phyloP scores from a whole-genome alignment of 352 stramenopile genomes.

The Aphanomyces astaci region DNA sequence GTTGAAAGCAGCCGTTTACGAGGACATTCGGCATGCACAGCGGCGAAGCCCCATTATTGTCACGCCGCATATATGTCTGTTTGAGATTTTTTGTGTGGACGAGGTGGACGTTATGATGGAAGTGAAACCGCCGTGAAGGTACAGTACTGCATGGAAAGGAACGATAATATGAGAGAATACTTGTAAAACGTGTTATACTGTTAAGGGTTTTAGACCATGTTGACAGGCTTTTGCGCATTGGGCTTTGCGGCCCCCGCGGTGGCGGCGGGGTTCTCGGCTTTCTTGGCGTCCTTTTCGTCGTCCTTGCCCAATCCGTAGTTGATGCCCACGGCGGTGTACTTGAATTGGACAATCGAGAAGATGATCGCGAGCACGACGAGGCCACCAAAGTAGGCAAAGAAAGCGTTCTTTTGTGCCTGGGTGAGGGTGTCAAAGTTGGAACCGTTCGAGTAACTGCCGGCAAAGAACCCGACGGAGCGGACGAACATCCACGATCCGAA shows the following conservation, averaged over 20 bases:
- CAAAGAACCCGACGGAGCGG: constrained; percentile 59
- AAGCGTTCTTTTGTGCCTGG: constrained; percentile 40
- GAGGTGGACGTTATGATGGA: no score
- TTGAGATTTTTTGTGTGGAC: neutral
- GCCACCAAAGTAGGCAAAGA: constrained; percentile 53
- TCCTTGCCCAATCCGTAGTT: constrained; percentile 29
- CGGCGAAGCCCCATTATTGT: neutral
- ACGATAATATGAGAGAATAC: neutral
- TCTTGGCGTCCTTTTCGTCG: constrained; percentile 15
- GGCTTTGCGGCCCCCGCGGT: constrained; percentile 1
- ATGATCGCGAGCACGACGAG: constrained; percentile 44
- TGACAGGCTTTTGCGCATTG: constrained; percentile 17
- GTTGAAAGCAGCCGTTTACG: neutral
- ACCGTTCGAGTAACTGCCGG: constrained; percentile 52
- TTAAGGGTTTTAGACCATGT: constrained; percentile 20
- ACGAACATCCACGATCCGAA: constrained; percentile 45
- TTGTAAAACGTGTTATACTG: no score
- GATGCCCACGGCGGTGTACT: constrained; percentile 34
- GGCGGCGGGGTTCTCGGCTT: constrained; percentile 10
- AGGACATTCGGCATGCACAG: neutral
- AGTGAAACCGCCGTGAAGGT: neutral
- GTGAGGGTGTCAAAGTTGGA: constrained; percentile 39
- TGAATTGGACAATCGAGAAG: constrained; percentile 42
- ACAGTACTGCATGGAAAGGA: neutral
- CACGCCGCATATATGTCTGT: neutral